A percentile compares a stretch with the other conserved stretches of the same genome.
phyloP scores from a whole-genome alignment of 2,329 filamentous ascomycete species.

The Tolypocladium sp. region DNA sequence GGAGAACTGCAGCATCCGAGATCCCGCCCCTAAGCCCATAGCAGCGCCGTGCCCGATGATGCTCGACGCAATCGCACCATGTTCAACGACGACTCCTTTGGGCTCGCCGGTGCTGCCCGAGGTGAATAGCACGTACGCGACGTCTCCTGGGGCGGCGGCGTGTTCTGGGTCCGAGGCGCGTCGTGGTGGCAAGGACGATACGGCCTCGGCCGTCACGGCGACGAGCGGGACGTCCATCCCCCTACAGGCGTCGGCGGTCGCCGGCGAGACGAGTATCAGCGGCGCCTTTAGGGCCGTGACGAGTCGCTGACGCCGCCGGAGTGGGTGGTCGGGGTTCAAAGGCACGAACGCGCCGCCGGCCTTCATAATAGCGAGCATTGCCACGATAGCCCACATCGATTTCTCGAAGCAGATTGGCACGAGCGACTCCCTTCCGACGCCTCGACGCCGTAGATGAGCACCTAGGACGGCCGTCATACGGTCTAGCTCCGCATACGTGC shows the following conservation, averaged over 20 bases:
- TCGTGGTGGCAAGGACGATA: no score
- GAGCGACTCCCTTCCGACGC: background rate
- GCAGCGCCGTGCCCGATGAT: slow-evolving; percentile 36
- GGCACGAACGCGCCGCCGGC: slow-evolving; percentile 6
- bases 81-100: slow-evolving; percentile 18
- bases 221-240: no score
- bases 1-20: slow-evolving; percentile 43
- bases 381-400: background rate
- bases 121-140: no score
- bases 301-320: no score
- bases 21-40: slow-evolving; percentile 33
- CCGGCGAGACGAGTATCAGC: no score
- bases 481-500: background rate
- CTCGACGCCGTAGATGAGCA: background rate
- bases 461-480: background rate
- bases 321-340: background rate
- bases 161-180: no score
- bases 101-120: no score
- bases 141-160: no score
- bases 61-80: slow-evolving; percentile 43
- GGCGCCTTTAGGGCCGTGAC: no score
- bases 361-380: background rate
- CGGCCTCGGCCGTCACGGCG: no score
- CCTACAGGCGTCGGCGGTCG: no score
- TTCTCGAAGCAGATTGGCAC: background rate